Evolutionary conservation across 345 rosid genomes (phyloP).

Genomic region (Corymbia maculata): DNA sequence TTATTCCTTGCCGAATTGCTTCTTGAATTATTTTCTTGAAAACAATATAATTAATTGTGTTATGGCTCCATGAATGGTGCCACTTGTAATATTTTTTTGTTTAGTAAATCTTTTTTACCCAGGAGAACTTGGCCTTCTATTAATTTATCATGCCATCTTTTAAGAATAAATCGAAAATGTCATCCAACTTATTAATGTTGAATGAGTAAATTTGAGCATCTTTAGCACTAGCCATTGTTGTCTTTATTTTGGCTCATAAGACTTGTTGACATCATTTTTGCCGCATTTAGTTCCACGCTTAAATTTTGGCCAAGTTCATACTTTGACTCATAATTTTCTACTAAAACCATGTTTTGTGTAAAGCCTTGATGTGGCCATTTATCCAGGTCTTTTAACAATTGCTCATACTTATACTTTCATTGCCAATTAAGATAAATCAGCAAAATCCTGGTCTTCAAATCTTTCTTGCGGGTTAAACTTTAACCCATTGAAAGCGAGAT

Average conservation of each 20-base stretch:
- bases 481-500: neutral
- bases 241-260: neutral
- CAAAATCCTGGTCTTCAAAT: neutral
- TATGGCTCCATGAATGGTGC: neutral
- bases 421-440: neutral
- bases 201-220: neutral
- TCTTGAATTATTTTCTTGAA: neutral
- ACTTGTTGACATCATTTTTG: neutral
- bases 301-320: neutral
- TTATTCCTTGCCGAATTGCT: neutral
- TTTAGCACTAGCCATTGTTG: neutral
- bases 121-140: neutral
- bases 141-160: neutral
- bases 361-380: neutral
- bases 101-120: neutral
- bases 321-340: neutral
- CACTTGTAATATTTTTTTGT: neutral
- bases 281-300: neutral
- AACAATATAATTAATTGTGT: neutral
- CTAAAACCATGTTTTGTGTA: neutral
- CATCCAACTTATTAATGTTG: neutral
- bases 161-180: neutral
- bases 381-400: rapidly evolving
- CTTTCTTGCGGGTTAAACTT: neutral
- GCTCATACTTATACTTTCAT: neutral